Evolutionary conservation across 768 basidiomycete genomes (phyloP), one percentile per base, ranked within the genome.

Genomic region (Hericium coralloides): DNA sequence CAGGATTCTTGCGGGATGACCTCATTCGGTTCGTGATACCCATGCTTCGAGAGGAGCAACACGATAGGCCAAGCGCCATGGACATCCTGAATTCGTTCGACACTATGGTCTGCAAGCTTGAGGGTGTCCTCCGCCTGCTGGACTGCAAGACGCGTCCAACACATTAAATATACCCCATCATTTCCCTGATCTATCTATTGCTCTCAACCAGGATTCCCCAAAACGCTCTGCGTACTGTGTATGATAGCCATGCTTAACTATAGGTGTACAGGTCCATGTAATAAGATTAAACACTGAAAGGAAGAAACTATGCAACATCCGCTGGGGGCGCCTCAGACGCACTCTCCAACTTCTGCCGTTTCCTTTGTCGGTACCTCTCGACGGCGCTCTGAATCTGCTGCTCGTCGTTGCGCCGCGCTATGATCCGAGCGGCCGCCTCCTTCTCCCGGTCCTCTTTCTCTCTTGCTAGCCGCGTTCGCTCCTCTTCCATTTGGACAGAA

Each of bases 341-440:
- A 12, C 53, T 17, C 25, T 92, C 89, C 66, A 92, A 58, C 64
- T 80, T 87, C 67, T 79, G 81, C 52, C 87, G 81, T 73, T 97
- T 97, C 64, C 94, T 75, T 66, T 85, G 83, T 50, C 88, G 66
- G 65, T 88, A 93, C 54, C 92, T 79, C 58, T 85, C 80, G 54
- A 79, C 79, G 14, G 90, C 91, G 66, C 79, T 85, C 69, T 84
- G 77, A 38, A 95, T 80, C 54, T 84, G 82, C n/a, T 70, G 70
- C 38, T 89, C 85, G 25, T 79, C 84, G 66, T 95, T 95, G 58
- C 92, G 79, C 67, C 84, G 88, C 53, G 80, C 74, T 23, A 91
- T 79, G 38, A 80, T 76, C 58, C 86, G 78, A 65, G 83, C 83
- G 38, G 78, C 75, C n/a, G 79, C 81, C 64, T 85, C 83, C 53